Conservation (phyloP, 2,329 filamentous ascomycete genomes). For the Arthroderma sp. region DNA sequence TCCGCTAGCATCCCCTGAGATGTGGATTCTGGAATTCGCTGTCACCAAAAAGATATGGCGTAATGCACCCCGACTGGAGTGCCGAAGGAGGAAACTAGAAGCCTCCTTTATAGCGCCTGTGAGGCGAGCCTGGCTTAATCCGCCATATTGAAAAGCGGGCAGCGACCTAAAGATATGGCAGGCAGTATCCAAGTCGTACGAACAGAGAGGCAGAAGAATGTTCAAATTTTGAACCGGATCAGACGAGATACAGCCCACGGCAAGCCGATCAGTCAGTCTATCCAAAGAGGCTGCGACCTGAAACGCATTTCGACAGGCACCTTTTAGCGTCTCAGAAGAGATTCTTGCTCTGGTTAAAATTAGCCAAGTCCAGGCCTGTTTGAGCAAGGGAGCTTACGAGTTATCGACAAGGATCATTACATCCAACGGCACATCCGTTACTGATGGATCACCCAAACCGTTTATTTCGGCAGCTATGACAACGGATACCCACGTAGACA, state of each 20-base stretch:
- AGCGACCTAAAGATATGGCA: constrained; percentile 13
- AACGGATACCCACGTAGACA: constrained; percentile 22
- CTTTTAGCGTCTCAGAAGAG: constrained; percentile 11
- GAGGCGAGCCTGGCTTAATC: constrained; percentile 6
- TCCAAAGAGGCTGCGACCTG: constrained; percentile 15
- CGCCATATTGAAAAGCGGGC: constrained; percentile 9
- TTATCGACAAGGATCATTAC: constrained; percentile 24
- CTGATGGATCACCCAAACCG: constrained; percentile 6
- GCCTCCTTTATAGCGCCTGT: constrained; percentile 15
- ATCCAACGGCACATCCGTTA: constrained; percentile 19
- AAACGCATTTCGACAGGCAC: constrained; percentile 14
- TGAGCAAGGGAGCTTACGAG: constrained; percentile 17
- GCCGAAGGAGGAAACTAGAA: constrained; percentile 14
- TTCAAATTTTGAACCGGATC: constrained; percentile 12
- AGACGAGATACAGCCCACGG: constrained; percentile 16
- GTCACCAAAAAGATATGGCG: constrained; percentile 24
- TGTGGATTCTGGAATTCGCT: constrained; percentile 10
- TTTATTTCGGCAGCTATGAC: constrained; percentile 17
- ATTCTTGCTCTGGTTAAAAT: constrained; percentile 6
- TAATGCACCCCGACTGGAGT: constrained; percentile 14
- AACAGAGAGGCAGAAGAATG: constrained; percentile 16
- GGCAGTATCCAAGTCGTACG: constrained; percentile 13
- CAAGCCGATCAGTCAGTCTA: constrained; percentile 15
- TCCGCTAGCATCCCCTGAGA: constrained; percentile 14
- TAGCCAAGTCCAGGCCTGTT: constrained; percentile 5